Evolutionary conservation across 1,284 basidiomycete genomes (phyloP), one percentile per base, ranked within the genome.

Genomic region (Sparassis latifolia): DNA sequence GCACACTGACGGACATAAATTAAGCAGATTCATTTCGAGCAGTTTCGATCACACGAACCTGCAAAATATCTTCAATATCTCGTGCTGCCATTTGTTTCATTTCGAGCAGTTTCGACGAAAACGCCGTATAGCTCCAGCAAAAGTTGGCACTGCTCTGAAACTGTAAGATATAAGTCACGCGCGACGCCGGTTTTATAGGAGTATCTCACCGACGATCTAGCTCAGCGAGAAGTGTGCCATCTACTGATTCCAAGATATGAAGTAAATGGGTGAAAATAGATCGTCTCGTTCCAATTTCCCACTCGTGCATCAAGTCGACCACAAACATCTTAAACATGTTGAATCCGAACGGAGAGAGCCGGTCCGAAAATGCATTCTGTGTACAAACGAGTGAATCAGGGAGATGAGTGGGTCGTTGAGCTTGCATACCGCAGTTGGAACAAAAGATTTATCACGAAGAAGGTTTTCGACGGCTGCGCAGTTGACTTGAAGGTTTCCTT

Each of bases 231-330:
- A 38, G 30, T 3, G 49, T 45, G 0, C 7, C 27, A 10, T 42
- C 55, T 7, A 39, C 10, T 20, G 52, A 32, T 38, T 67, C 50
- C 0, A 72, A 52, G 2, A 72, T 61, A 1, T 67, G 65, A 1
- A 72, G 42, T 0, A 72, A 51, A 48, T 74, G 72, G 0, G 51
- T 59, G 35, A 72, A 64, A 0, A 69, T 29, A 0, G 53, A 44
- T 48, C 68, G 71, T 68, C 70, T 71, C 0, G 68, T 60, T 1
- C 69, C 70, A 0, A 70, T 52, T 46, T 71, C 66, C 32, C 66
- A 56, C 49, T 71, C 66, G 46, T 72, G 70, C 42, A 72, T 38
- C 5, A 66, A 30, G 51, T 73, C 70, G 1, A 63, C 56, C 0
- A 65, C 59, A 1, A 73, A 55, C 33, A 66, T 52, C 1, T 9